Evolutionary conservation across 1,284 basidiomycete genomes (phyloP), one percentile per base, ranked within the genome.

Genomic region (Leccinum cinnamomeum): DNA sequence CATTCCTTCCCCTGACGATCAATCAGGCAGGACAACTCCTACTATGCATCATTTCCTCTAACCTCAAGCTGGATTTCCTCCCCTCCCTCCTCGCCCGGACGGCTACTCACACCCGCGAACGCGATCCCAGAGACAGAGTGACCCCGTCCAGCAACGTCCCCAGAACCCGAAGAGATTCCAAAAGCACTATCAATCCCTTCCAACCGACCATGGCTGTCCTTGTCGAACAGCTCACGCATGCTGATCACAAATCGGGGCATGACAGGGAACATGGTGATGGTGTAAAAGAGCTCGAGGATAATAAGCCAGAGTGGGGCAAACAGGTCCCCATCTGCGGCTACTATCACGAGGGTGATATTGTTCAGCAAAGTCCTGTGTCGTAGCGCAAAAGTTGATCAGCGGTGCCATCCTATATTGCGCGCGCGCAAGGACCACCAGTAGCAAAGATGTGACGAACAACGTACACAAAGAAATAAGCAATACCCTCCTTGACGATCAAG

Each of bases 271-370:
- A 23, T 23, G 20, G 46, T 23, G 11, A 12, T 7, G 46, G 3
- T 3, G 11, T 7, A 48, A 48, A 48, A 10, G 30, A 30, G 8
- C 0, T 8, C 7, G 30, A 10, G 30, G 10, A 10, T 10, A 10
- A 33, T 1, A 10, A 1, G 1, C 30, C 30, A 33, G 30, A 33
- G 30, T 3, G 30, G 30, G 30, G 8, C 0, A 0, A 30, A 30
- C 30, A 1, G 8, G 3, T 10, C 3, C 30, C 8, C 10, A 10
- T 3, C 8, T 2, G 8, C 30, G 0, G 0, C 30, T 8, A 0
- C 0, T 30, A 30, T 30, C 7, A 8, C 28, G 28, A 0, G 1
- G 28, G 0, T 10, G 30, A 4, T 30, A 30, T 10, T 10, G 30
- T 10, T 30, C 2, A 30, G 3, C 1, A 30, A 30, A 30, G 3